Percentiles rank a stretch among this genome's conserved stretches.
Evolutionary conservation across 345 rosid genomes (phyloP).

Genomic region (Orychophragmus violaceus): DNA sequence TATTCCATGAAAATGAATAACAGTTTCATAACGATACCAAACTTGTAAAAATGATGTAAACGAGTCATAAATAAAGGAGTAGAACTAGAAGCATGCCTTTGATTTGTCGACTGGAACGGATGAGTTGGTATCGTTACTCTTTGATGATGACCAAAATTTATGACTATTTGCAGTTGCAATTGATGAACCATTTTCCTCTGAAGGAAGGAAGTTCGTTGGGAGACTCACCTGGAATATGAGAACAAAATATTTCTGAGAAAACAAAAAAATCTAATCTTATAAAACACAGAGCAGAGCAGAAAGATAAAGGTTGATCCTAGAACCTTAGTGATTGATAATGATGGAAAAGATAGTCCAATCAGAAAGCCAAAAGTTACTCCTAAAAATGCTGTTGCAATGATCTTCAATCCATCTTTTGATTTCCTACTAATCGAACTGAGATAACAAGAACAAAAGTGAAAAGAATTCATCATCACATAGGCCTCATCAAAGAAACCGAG

Average conservation of each 20-base stretch:
- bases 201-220: slow-evolving; percentile 48
- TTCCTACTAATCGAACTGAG: slow-evolving; percentile 52
- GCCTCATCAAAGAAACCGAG: neutral
- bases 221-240: slow-evolving; percentile 51
- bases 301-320: neutral
- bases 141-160: slow-evolving; percentile 35
- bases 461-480: neutral
- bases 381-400: slow-evolving; percentile 50
- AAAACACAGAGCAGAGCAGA: slow-evolving; percentile 9
- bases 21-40: neutral
- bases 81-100: slow-evolving; percentile 50
- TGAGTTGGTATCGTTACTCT: slow-evolving; percentile 31
- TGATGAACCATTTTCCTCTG: slow-evolving; percentile 38
- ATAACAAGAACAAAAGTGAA: slow-evolving; percentile 9
- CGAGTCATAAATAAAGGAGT: slow-evolving; percentile 6
- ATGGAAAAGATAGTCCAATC: slow-evolving; percentile 72
- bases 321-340: slow-evolving; percentile 70
- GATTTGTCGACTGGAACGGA: slow-evolving; percentile 32
- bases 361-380: slow-evolving; percentile 75
- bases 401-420: slow-evolving; percentile 72
- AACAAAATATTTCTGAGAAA: neutral
- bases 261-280: neutral
- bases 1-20: neutral
- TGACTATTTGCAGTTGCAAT: slow-evolving; percentile 37
- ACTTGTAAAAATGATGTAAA: neutral